These are phyloP conservation scores for Fusarium sp. DNA, from an alignment of 2,329 filamentous ascomycete species.

Conservation along the genomic window DNA sequence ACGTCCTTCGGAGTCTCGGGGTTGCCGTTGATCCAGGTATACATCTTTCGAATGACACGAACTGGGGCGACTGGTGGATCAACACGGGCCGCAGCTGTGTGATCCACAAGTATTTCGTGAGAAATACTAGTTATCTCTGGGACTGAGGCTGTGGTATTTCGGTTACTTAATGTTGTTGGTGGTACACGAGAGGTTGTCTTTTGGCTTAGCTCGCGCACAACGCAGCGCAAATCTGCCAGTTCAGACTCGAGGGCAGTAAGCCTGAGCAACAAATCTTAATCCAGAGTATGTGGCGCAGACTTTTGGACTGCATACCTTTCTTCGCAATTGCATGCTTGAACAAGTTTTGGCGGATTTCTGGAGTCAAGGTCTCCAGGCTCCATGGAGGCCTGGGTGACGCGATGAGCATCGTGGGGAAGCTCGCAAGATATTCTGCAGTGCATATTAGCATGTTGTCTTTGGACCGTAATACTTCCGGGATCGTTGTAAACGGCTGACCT, in stretches of 20 bases:
- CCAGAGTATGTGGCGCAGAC: too few species aligned
- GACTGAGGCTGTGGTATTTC: rapidly evolving
- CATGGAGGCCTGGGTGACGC: background rate
- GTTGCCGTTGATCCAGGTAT: background rate
- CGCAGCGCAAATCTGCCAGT: background rate
- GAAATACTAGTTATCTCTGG: rapidly evolving
- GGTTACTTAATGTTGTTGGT: too few species aligned
- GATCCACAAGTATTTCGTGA: background rate
- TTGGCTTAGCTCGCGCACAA: background rate
- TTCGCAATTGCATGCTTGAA: background rate
- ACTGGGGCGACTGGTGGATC: background rate
- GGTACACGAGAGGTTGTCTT: background rate
- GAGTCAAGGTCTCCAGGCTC: rapidly evolving
- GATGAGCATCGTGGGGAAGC: background rate
- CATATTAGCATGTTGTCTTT: rapidly evolving
- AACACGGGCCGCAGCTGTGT: rapidly evolving
- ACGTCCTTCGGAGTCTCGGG: background rate
- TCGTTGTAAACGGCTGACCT: rapidly evolving
- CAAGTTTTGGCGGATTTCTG: rapidly evolving
- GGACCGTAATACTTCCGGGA: too few species aligned
- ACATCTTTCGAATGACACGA: background rate
- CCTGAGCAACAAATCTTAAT: rapidly evolving
- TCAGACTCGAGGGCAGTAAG: background rate
- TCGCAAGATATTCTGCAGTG: background rate
- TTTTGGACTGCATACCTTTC: background rate